Evolutionary conservation across 2,329 filamentous ascomycete genomes (phyloP).

Genomic region (Hymenoscyphus occultus): DNA sequence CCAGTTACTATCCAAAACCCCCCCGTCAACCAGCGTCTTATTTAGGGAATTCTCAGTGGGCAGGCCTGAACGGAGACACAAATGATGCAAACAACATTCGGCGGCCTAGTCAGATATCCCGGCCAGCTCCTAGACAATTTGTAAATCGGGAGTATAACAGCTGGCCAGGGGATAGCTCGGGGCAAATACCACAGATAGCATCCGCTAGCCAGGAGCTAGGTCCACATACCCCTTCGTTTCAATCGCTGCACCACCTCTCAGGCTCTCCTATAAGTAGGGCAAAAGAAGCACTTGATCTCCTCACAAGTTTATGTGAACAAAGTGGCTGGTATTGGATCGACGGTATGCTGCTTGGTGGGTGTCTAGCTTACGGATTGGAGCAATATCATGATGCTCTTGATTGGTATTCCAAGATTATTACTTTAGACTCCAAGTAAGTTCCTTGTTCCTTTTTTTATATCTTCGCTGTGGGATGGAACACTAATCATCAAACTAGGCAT

Average conservation of each 20-base stretch:
- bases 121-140: neutral
- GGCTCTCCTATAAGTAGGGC: slow-evolving; percentile 46
- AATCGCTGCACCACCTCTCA: slow-evolving; percentile 18
- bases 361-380: slow-evolving; percentile 84
- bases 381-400: slow-evolving; percentile 74
- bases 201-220: slow-evolving; percentile 26
- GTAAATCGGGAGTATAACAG: slow-evolving; percentile 13
- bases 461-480: slow-evolving; percentile 1
- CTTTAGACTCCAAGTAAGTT: slow-evolving; percentile 53
- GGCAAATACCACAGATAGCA: slow-evolving; percentile 20
- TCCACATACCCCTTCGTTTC: slow-evolving; percentile 32
- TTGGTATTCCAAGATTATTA: slow-evolving; percentile 67
- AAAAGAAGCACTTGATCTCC: slow-evolving; percentile 62
- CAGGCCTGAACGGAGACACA: slow-evolving; percentile 13
- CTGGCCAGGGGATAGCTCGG: slow-evolving; percentile 19
- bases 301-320: slow-evolving; percentile 73
- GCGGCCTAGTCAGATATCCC: slow-evolving; percentile 10
- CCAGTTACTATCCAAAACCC: slow-evolving; percentile 53
- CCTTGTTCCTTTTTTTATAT: neutral
- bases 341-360: slow-evolving; percentile 87
- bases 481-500: slow-evolving; percentile 45
- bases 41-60: slow-evolving; percentile 25
- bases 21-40: slow-evolving; percentile 34
- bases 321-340: slow-evolving; percentile 87
- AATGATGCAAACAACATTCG: slow-evolving; percentile 5